These are phyloP conservation scores for Vanderwaltozyma polyspora DNA, from an alignment of 805 yeast genomes.

Conservation along the genomic window DNA sequence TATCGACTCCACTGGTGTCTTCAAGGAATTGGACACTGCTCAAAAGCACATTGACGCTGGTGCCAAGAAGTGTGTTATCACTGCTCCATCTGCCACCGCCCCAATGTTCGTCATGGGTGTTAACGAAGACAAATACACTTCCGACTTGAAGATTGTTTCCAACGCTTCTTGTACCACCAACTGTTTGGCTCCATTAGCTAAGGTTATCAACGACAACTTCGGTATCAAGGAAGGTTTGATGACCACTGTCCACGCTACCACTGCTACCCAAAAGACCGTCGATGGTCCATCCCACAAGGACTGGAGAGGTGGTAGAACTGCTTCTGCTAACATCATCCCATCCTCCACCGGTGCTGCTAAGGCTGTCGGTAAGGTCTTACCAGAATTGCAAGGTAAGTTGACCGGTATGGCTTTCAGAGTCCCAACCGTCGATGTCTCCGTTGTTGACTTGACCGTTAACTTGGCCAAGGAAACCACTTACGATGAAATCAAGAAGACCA, in stretches of 20 bases:
- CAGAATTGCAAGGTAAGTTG: constrained; percentile 59
- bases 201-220: constrained; percentile 52
- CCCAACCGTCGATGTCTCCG: constrained; percentile 64
- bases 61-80: constrained; percentile 63
- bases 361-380: constrained; percentile 67
- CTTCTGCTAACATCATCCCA: constrained; percentile 65
- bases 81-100: constrained; percentile 62
- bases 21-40: constrained; percentile 53
- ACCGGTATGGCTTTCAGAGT: constrained; percentile 69
- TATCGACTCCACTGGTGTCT: constrained; percentile 63
- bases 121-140: constrained; percentile 47
- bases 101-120: constrained; percentile 70
- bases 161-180: constrained; percentile 68
- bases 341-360: constrained; percentile 70
- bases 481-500: constrained; percentile 50
- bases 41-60: constrained; percentile 63
- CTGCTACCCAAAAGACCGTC: constrained; percentile 64
- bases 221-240: constrained; percentile 66
- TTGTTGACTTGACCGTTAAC: constrained; percentile 60
- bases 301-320: constrained; percentile 76
- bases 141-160: constrained; percentile 48
- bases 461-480: constrained; percentile 46
- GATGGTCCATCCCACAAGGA: constrained; percentile 72
- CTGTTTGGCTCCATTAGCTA: constrained; percentile 66
- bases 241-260: constrained; percentile 65